phyloP scores from a whole-genome alignment of 2,329 filamentous ascomycete species.

The Pyrenochaeta sp. region DNA sequence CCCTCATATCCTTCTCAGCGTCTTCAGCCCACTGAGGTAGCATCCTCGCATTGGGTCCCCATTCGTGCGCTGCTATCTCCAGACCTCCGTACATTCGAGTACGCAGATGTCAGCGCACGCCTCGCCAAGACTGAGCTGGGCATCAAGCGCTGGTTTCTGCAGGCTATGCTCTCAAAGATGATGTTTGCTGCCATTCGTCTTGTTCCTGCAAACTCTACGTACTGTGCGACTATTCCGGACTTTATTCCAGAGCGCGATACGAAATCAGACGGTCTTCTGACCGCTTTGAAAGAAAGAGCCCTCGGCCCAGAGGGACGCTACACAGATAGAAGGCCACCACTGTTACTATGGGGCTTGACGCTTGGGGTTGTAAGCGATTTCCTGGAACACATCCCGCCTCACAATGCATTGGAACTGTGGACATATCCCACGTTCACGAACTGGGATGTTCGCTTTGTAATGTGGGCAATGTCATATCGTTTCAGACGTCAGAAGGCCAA shows the following conservation, averaged over 20 bases:
- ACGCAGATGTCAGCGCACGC: constrained; percentile 69
- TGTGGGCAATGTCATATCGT: constrained; percentile 66
- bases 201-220: constrained; percentile 66
- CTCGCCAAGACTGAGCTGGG: constrained; percentile 64
- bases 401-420: constrained; percentile 69
- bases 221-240: constrained; percentile 62
- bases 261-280: constrained; percentile 10
- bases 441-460: constrained; percentile 65
- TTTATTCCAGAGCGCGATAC: constrained; percentile 50
- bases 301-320: constrained; percentile 33
- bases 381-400: constrained; percentile 70
- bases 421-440: constrained; percentile 73
- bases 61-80: constrained; percentile 67
- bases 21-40: constrained; percentile 73
- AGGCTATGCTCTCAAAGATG: constrained; percentile 69
- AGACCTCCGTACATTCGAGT: constrained; percentile 66
- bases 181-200: constrained; percentile 71
- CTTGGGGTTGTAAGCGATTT: constrained; percentile 73
- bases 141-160: constrained; percentile 62
- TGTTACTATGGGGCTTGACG: constrained; percentile 73
- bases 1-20: constrained; percentile 63
- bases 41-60: constrained; percentile 73
- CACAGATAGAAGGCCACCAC: constrained; percentile 52
- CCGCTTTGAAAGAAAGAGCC: too few species aligned
- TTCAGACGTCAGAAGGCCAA: constrained; percentile 54